Evolutionary conservation across 352 stramenopile genomes (phyloP).

Genomic region (Elongisporangium anandrum): DNA sequence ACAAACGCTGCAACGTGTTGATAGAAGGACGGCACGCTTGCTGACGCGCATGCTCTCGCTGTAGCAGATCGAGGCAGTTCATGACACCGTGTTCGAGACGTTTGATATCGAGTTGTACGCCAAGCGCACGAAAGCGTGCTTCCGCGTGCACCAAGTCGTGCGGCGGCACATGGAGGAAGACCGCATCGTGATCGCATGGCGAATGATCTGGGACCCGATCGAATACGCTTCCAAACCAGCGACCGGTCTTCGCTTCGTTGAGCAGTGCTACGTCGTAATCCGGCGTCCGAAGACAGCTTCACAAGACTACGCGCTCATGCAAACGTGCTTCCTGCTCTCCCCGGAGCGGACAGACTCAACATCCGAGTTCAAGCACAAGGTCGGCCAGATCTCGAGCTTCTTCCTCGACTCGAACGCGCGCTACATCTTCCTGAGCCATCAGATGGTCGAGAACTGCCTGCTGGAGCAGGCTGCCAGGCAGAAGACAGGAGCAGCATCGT

Average conservation of each 20-base stretch:
- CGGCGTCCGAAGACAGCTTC: conserved; percentile 29
- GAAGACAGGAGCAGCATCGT: conserved; percentile 1
- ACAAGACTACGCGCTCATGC: conserved; percentile 29
- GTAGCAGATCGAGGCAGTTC: conserved; percentile 21
- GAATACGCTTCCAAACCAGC: conserved; percentile 40
- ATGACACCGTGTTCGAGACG: conserved; percentile 56
- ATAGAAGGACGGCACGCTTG: too few species aligned
- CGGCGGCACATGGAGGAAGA: conserved; percentile 37
- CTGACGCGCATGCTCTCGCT: too few species aligned
- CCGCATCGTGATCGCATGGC: conserved; percentile 51
- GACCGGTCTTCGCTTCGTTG: conserved; percentile 34
- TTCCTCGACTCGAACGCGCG: background rate
- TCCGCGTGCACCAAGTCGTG: conserved; percentile 50
- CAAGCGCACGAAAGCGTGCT: conserved; percentile 43
- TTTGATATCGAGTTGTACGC: conserved; percentile 50
- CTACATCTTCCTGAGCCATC: background rate
- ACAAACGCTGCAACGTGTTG: too few species aligned
- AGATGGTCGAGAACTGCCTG: conserved; percentile 5
- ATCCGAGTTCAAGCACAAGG: background rate
- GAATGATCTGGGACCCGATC: conserved; percentile 42
- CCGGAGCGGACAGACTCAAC: conserved; percentile 17
- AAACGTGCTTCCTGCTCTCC: conserved; percentile 53
- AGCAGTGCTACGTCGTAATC: conserved; percentile 53
- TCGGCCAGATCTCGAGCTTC: background rate
- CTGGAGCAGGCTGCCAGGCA: conserved; percentile 9